phyloP scores from a whole-genome alignment of 495 filamentous ascomycete species.

The Neurospora sp. region DNA sequence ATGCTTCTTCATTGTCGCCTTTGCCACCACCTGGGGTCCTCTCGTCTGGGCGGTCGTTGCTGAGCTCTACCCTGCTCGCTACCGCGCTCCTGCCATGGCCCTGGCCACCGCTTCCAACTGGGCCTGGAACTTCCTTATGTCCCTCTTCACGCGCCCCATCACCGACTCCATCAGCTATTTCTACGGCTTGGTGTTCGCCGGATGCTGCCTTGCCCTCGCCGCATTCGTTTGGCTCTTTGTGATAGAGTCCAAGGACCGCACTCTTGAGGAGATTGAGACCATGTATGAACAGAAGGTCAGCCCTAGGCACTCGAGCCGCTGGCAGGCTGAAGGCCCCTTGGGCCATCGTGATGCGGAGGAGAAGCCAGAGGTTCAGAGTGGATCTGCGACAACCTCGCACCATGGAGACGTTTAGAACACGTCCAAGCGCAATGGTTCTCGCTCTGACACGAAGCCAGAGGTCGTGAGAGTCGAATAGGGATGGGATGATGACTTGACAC shows the following conservation, averaged over 20 bases:
- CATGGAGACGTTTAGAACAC: not conserved
- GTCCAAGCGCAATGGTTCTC: not conserved
- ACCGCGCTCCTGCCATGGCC: conserved; percentile 66
- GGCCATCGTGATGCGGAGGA: not conserved
- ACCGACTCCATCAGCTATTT: conserved; percentile 62
- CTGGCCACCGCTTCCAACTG: conserved; percentile 75
- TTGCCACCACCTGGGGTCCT: conserved; percentile 72
- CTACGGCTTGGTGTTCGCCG: conserved; percentile 79
- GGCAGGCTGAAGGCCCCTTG: conserved; percentile 13
- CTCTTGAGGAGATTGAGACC: conserved; percentile 57
- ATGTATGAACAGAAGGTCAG: conserved; percentile 70
- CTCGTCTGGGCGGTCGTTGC: conserved; percentile 72
- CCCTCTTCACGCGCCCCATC: conserved; percentile 46
- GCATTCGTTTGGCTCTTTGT: conserved; percentile 72
- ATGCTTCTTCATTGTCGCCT: conserved; percentile 57
- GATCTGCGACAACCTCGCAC: not conserved
- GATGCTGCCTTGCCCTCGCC: conserved; percentile 55
- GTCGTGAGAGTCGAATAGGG: not conserved
- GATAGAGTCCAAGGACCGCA: conserved; percentile 46
- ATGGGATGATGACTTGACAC: not conserved
- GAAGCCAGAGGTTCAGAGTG: not conserved
- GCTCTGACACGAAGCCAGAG: not conserved
- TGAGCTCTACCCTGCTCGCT: conserved; percentile 72
- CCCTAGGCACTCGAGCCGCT: conserved; percentile 54
- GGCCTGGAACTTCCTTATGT: conserved; percentile 68